Evolutionary conservation across 257 asterid genomes (phyloP), one percentile per base, ranked within the genome.

Genomic region (Leptodermis oblonga): DNA sequence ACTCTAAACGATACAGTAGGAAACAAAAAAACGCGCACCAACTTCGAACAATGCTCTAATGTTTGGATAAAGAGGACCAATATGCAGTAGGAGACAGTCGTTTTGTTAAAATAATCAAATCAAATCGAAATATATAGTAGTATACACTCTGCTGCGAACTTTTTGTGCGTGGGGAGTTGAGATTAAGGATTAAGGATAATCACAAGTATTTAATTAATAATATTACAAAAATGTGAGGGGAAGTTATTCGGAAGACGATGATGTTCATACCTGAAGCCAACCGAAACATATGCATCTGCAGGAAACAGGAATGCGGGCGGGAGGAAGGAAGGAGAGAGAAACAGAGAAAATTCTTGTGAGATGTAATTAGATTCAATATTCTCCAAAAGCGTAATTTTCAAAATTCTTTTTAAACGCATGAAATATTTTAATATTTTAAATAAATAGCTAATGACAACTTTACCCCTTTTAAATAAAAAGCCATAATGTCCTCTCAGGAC

Each of bases 21-120:
- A n/a, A n/a, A n/a, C n/a, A n/a, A n/a, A n/a, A n/a, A n/a, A n/a
- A n/a, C 56, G 14, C 2, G 1, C 26, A 45, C 23, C 4, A 2
- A 37, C 43, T 20, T 43, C 30, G 58, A 30, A 10, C n/a, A 65
- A 28, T 45, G 70, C 18, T 58, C 70, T 65, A 65, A 58, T 58
- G 28, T 30, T 65, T 28, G 43, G 30, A 30, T 26, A 28, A 65
- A 46, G 59, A 34, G 58, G 70, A 65, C 59, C 70, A 65, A 65
- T 17, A 65, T 46, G 70, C 43, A 23, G 25, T 20, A 37, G 9
- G 36, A n/a, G 67, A 36, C 28, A 17, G 26, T 26, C 59, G 59
- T 52, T 52, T 52, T 14, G 59, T 30, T 26, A 22, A 52, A 5
- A n/a, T n/a, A n/a, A n/a, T 4, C 3, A 52, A 52, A 20, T 30